Evolutionary conservation across 2,329 filamentous ascomycete genomes (phyloP).

Genomic region (Aspergillus sp.): DNA sequence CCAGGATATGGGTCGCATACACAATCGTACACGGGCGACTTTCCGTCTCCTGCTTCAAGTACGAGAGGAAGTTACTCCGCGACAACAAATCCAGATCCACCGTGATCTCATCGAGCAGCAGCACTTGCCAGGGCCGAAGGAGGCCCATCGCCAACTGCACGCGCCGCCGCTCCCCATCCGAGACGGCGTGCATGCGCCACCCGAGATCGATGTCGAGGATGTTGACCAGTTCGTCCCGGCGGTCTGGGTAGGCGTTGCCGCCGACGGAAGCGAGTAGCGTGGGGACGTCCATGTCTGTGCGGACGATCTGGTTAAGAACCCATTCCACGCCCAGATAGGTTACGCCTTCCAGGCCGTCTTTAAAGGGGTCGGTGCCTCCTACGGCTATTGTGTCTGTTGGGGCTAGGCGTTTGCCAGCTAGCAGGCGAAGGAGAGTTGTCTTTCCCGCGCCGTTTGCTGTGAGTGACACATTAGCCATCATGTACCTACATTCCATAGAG

Average conservation of each 20-base stretch:
- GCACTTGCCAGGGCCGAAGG: slow-evolving; percentile 78
- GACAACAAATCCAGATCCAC: slow-evolving; percentile 88
- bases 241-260: slow-evolving; percentile 70
- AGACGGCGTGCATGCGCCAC: slow-evolving; percentile 96
- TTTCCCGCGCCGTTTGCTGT: slow-evolving; percentile 90
- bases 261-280: slow-evolving; percentile 81
- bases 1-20: slow-evolving; percentile 94
- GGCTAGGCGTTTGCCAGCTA: slow-evolving; percentile 89
- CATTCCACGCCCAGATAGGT: slow-evolving; percentile 97
- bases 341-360: slow-evolving; percentile 79
- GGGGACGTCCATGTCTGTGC: slow-evolving; percentile 84
- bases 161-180: slow-evolving; percentile 79
- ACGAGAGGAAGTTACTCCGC: slow-evolving; percentile 74
- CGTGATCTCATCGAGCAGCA: slow-evolving; percentile 92
- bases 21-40: slow-evolving; percentile 78
- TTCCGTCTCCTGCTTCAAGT: slow-evolving; percentile 81
- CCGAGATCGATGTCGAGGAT: slow-evolving; percentile 86
- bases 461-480: background rate
- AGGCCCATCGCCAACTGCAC: slow-evolving; percentile 97
- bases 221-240: slow-evolving; percentile 74
- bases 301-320: slow-evolving; percentile 94
- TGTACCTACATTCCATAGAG: no score
- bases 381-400: slow-evolving; percentile 67
- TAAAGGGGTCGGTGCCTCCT: slow-evolving; percentile 83
- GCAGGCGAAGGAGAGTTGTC: slow-evolving; percentile 87